Percentiles rank a stretch among this genome's conserved stretches.
phyloP scores from a whole-genome alignment of 2,329 filamentous ascomycete genomes.

The Penicillium aurantiogriseum region DNA sequence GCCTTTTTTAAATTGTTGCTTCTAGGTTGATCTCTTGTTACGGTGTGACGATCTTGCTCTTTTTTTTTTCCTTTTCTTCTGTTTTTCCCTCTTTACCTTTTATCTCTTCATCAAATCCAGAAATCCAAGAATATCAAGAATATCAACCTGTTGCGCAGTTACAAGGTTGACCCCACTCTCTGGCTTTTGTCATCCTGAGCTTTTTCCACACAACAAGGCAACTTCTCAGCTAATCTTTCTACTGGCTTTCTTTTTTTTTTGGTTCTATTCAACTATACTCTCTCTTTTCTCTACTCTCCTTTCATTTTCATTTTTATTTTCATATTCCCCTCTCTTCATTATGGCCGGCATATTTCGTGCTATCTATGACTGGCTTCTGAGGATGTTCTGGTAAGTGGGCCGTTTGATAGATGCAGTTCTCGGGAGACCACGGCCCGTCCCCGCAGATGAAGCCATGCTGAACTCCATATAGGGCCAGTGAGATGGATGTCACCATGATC shows the following conservation, averaged over 20 bases:
- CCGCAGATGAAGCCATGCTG: slow-evolving; percentile 28
- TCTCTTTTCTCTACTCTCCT: slow-evolving; percentile 2
- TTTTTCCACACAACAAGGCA: slow-evolving; percentile 13
- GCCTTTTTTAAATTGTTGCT: background rate
- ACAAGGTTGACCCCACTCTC: slow-evolving; percentile 18
- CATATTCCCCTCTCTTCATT: slow-evolving; percentile 30
- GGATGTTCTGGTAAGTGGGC: slow-evolving; percentile 84
- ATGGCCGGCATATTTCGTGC: slow-evolving; percentile 92
- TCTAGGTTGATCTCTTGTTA: background rate
- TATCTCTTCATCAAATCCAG: background rate
- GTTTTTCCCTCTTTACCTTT: slow-evolving; percentile 3
- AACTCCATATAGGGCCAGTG: slow-evolving; percentile 71
- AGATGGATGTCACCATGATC: slow-evolving; percentile 99
- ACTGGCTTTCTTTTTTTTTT: background rate
- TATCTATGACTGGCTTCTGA: slow-evolving; percentile 97
- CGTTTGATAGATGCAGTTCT: slow-evolving; percentile 24
- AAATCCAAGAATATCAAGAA: background rate
- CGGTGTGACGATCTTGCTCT: slow-evolving; percentile 2
- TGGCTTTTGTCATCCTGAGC: slow-evolving; percentile 13
- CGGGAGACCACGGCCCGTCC: slow-evolving; percentile 36
- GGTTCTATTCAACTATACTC: slow-evolving; percentile 9
- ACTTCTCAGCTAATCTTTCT: slow-evolving; percentile 14
- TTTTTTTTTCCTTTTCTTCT: background rate
- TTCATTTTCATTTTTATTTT: slow-evolving; percentile 2
- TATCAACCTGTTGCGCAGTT: background rate